A percentile compares a stretch with the other conserved stretches of the same genome.
Conservation (phyloP, 768 basidiomycete genomes). For the Rhodotorula graminis region DNA sequence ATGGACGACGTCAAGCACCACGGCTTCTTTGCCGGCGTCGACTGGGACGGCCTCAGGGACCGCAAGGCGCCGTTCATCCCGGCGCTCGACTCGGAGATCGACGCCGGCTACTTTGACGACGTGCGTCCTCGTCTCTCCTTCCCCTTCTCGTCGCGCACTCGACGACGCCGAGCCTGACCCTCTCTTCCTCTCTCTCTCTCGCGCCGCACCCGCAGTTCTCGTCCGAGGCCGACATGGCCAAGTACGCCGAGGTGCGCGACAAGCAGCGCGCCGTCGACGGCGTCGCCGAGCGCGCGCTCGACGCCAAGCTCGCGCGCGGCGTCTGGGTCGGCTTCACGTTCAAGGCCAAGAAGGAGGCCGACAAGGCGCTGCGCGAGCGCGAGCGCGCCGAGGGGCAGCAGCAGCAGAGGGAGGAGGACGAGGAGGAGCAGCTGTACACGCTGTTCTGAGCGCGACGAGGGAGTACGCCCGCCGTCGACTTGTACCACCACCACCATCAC, state of each 20-base stretch:
- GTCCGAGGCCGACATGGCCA: constrained; percentile 88
- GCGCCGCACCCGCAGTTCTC: constrained; percentile 49
- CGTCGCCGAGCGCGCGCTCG: constrained; percentile 57
- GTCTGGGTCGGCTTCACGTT: constrained; percentile 46
- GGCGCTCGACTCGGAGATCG: constrained; percentile 84
- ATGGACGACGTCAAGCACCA: constrained; percentile 68
- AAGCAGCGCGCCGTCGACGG: constrained; percentile 91
- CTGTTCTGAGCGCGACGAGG: constrained; percentile 8
- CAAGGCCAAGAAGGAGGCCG: constrained; percentile 38
- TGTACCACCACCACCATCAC: not conserved
- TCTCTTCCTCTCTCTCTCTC: constrained; percentile 27
- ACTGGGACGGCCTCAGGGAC: constrained; percentile 74
- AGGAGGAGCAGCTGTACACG: constrained; percentile 10
- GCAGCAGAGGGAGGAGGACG: not conserved
- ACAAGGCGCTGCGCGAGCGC: constrained; percentile 8
- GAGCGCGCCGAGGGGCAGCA: not conserved
- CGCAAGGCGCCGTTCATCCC: constrained; percentile 83
- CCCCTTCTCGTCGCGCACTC: not conserved
- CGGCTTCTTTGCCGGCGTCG: constrained; percentile 71
- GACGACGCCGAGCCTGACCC: not conserved
- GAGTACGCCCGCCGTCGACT: not conserved
- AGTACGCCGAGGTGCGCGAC: constrained; percentile 96
- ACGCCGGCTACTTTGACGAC: constrained; percentile 49
- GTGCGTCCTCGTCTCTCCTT: constrained; percentile 9
- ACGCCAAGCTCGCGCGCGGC: constrained; percentile 52